Evolutionary conservation across 1,284 basidiomycete species (phyloP).

Genomic region (Lentinus polychrous): DNA sequence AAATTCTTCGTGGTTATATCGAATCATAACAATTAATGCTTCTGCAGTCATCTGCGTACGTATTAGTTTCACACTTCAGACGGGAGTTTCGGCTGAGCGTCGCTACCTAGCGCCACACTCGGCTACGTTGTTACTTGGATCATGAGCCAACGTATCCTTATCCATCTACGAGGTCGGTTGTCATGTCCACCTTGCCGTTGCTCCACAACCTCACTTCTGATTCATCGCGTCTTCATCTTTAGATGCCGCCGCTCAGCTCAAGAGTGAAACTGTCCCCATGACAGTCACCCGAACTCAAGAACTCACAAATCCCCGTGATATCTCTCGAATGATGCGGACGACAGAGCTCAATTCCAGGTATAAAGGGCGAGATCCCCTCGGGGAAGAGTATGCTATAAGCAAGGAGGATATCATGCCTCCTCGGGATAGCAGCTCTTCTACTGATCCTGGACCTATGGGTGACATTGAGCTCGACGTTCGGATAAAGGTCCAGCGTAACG

Average conservation of each 20-base stretch:
- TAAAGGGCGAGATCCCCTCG: background rate
- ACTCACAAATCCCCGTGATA: conserved; percentile 3
- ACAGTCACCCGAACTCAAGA: background rate
- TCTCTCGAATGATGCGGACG: conserved; percentile 7
- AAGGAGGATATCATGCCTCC: background rate
- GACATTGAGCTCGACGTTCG: conserved; percentile 7
- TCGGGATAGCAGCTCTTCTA: background rate
- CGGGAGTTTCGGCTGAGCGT: background rate
- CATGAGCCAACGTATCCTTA: conserved; percentile 31
- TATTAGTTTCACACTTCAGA: background rate
- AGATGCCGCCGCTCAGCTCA: conserved; percentile 7
- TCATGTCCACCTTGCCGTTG: background rate
- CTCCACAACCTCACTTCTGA: background rate
- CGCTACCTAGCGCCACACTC: conserved; percentile 21
- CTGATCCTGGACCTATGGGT: background rate
- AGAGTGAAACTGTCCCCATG: background rate
- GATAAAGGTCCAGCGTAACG: conserved; percentile 8
- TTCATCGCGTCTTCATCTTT: background rate
- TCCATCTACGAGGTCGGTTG: conserved; percentile 25
- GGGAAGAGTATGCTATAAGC: conserved; percentile 1
- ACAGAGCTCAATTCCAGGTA: background rate
- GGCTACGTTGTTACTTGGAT: conserved; percentile 30
- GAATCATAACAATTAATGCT: background rate
- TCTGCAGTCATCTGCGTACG: conserved; percentile 15
- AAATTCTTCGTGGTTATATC: background rate